Evolutionary conservation across 2,329 filamentous ascomycete species (phyloP), one percentile per base, ranked within the genome.

Genomic region (Fusarium austroafricanum): DNA sequence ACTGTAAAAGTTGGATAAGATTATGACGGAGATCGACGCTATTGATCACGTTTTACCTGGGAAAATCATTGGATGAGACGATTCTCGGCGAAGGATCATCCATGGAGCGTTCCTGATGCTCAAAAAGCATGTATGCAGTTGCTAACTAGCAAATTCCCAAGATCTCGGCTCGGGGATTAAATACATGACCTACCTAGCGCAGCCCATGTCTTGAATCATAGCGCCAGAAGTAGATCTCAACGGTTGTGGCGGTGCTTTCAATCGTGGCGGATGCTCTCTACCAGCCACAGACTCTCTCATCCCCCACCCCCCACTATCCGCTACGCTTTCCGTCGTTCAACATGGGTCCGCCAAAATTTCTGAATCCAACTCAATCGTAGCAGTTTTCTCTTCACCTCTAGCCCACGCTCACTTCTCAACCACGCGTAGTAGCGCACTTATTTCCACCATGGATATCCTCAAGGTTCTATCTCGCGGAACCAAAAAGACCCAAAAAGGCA

Each of bases 401-500:
- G 55, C 28, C 29, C 39, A 51, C 61, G 43, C 38, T 51, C 54
- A 18, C 45, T 51, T 17, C 47, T 45, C 51, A 50, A 38, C 38
- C 44, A 61, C 54, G 45, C 42, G 40, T 40, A 47, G 45, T 37
- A 59, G 55, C 28, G 52, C 23, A 40, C 21, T 15, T 15, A 7
- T 12, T 18, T 20, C 57, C 51, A 29, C 45, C 31, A 92, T 92
- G 90, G 90, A 94, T 79, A 89, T 93, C 55, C 83, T 93, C 74
- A 92, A 89, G 73, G 81, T 94, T 31, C 82, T 94, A 61, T 92
- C 91, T 35, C 86, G 91, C 50, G 90, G 90, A 58, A 89, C 88
- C 5, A 92, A 91, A 65, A 83, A 83, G 72, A 80, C 83, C 15
- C 75, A 81, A 7, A 83, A 80, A 58, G 72, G 75, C 18, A 64